Evolutionary conservation across 2,329 filamentous ascomycete genomes (phyloP).

Genomic region (Beauveria sp.): DNA sequence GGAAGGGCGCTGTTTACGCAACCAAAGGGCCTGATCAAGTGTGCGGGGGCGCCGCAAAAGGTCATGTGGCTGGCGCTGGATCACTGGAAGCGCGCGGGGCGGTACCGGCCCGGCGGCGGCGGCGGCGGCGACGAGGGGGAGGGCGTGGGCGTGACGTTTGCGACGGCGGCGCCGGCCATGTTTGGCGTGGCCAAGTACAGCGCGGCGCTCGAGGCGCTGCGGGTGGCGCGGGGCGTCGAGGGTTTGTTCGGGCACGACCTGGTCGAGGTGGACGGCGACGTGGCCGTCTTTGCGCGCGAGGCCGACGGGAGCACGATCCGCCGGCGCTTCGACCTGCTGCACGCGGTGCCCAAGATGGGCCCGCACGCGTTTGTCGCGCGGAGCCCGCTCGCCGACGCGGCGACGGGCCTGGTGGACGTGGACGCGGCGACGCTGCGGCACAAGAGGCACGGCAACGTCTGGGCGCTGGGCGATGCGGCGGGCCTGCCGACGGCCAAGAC

Average conservation of each 20-base stretch:
- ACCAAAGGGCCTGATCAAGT: constrained; percentile 51
- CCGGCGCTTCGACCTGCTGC: constrained; percentile 45
- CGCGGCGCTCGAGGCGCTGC: constrained; percentile 43
- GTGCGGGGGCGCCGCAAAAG: constrained; percentile 55
- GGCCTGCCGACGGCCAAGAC: constrained; percentile 52
- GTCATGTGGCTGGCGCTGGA: constrained; percentile 55
- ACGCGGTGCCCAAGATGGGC: constrained; percentile 53
- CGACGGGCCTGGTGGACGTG: constrained; percentile 46
- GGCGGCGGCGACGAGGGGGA: constrained; percentile 27
- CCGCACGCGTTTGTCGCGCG: constrained; percentile 46
- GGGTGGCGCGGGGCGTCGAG: constrained; percentile 47
- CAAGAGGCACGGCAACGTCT: constrained; percentile 48
- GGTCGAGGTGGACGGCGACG: constrained; percentile 43
- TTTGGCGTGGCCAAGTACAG: constrained; percentile 55
- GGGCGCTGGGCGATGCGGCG: constrained; percentile 53
- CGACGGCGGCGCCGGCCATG: constrained; percentile 48
- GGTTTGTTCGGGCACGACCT: constrained; percentile 53
- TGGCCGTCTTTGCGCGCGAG: constrained; percentile 37
- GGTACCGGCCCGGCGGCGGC: constrained; percentile 36
- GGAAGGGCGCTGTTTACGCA: constrained; percentile 53
- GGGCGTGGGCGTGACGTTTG: constrained; percentile 44
- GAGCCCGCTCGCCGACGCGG: constrained; percentile 45
- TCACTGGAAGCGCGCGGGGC: constrained; percentile 46
- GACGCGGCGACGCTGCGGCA: constrained; percentile 45
- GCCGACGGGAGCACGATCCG: constrained; percentile 30